These are phyloP conservation scores for Cucumis hystrix DNA, from an alignment of 306 rosid species.

Conservation along the genomic window DNA sequence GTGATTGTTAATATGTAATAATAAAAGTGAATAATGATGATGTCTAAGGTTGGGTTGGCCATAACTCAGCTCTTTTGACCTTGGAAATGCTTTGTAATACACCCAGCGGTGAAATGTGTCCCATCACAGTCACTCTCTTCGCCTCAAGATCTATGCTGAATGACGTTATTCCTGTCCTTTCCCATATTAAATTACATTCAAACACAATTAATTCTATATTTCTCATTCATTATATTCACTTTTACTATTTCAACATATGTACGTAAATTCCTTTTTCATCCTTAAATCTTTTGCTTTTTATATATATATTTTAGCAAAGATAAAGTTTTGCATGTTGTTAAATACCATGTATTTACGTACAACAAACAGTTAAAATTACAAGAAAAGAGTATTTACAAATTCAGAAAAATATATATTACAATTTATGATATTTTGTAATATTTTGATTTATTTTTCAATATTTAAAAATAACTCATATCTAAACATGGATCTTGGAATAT, in stretches of 20 bases:
- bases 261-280: background rate
- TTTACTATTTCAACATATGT: background rate
- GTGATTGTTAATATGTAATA: background rate
- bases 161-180: slow-evolving; percentile 65
- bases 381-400: too few relatives aligned
- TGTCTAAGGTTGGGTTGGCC: background rate
- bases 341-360: too few relatives aligned
- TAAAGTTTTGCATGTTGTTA: too few relatives aligned
- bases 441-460: too few relatives aligned
- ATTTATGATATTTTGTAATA: too few relatives aligned
- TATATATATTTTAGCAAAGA: too few relatives aligned
- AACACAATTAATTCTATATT: background rate
- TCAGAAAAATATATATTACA: too few relatives aligned
- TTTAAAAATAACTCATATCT: too few relatives aligned
- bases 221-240: background rate
- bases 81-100: slow-evolving; percentile 79
- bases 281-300: background rate
- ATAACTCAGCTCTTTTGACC: slow-evolving; percentile 72
- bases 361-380: too few relatives aligned
- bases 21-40: background rate
- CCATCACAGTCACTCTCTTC: slow-evolving; percentile 88
- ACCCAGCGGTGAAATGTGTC: slow-evolving; percentile 57
- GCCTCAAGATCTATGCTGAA: slow-evolving; percentile 75
- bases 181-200: background rate
- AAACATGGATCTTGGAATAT: too few relatives aligned